A percentile compares a stretch with the other conserved stretches of the same genome.
Evolutionary conservation across 495 filamentous ascomycete genomes (phyloP).

Genomic region (Penicillium pulvis): DNA sequence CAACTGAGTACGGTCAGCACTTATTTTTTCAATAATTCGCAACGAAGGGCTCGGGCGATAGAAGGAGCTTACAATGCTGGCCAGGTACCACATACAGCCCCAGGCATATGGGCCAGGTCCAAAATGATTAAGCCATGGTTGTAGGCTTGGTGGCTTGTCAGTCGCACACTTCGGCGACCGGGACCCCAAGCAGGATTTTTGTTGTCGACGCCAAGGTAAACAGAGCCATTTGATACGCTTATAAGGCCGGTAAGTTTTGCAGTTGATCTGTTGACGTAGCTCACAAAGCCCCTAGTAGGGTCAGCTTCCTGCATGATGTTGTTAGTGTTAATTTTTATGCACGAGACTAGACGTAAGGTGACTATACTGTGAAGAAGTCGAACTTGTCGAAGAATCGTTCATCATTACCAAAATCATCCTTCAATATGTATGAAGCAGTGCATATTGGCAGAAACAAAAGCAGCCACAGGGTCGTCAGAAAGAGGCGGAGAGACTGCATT

Average conservation of each 20-base stretch:
- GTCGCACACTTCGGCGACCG: constrained; percentile 58
- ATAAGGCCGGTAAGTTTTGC: constrained; percentile 59
- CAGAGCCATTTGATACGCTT: constrained; percentile 43
- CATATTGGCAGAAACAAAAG: constrained; percentile 39
- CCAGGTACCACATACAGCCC: constrained; percentile 59
- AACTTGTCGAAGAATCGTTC: constrained; percentile 58
- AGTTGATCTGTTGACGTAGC: constrained; percentile 55
- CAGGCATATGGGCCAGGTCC: constrained; percentile 61
- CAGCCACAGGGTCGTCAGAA: constrained; percentile 35
- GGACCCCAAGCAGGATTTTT: constrained; percentile 33
- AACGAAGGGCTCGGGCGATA: background rate
- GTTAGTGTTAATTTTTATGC: background rate
- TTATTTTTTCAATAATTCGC: background rate
- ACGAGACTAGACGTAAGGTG: background rate
- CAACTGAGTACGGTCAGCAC: constrained; percentile 33
- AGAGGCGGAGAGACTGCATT: constrained; percentile 43
- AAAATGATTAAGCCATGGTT: constrained; percentile 61
- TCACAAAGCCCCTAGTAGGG: constrained; percentile 70
- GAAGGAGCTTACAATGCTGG: constrained; percentile 44
- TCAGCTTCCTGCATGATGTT: constrained; percentile 38
- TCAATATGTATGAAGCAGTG: constrained; percentile 32
- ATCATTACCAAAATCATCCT: constrained; percentile 7
- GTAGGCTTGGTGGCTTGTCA: constrained; percentile 55
- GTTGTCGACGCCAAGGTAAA: constrained; percentile 47
- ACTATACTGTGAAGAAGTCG: constrained; percentile 37